Percentiles rank a stretch among this genome's conserved stretches.
Evolutionary conservation across 345 rosid species (phyloP).

Genomic region (Lepidium sativum): DNA sequence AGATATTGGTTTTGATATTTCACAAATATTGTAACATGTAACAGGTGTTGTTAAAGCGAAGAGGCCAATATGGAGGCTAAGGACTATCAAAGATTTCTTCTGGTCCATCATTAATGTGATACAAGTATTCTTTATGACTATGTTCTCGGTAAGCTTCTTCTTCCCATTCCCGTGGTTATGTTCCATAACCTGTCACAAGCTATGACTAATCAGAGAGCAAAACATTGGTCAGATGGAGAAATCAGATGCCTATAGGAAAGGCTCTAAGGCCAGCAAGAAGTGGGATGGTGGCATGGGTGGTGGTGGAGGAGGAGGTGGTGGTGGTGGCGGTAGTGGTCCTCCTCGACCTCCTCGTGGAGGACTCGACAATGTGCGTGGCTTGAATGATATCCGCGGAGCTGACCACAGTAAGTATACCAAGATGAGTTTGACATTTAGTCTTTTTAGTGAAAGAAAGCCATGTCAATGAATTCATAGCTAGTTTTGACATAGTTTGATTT

Average conservation of each 20-base stretch:
- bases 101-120: constrained; percentile 22
- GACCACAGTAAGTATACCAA: constrained; percentile 26
- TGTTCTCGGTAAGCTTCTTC: constrained; percentile 17
- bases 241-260: constrained; percentile 60
- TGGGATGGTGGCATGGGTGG: constrained; percentile 77
- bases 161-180: background rate
- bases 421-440: too few relatives aligned
- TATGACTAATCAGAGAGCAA: background rate
- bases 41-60: constrained; percentile 27
- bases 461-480: background rate
- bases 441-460: background rate
- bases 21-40: background rate
- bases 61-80: constrained; percentile 24
- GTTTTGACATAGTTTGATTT: background rate
- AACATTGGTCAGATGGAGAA: constrained; percentile 59
- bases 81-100: constrained; percentile 27
- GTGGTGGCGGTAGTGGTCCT: constrained; percentile 42
- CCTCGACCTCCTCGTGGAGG: constrained; percentile 69
- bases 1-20: background rate
- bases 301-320: constrained; percentile 58
- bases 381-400: constrained; percentile 28
- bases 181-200: background rate
- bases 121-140: constrained; percentile 25
- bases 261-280: constrained; percentile 64
- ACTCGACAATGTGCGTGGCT: constrained; percentile 49